Evolutionary conservation across 805 yeast species (phyloP).

Genomic region (Torulaspora delbrueckii): DNA sequence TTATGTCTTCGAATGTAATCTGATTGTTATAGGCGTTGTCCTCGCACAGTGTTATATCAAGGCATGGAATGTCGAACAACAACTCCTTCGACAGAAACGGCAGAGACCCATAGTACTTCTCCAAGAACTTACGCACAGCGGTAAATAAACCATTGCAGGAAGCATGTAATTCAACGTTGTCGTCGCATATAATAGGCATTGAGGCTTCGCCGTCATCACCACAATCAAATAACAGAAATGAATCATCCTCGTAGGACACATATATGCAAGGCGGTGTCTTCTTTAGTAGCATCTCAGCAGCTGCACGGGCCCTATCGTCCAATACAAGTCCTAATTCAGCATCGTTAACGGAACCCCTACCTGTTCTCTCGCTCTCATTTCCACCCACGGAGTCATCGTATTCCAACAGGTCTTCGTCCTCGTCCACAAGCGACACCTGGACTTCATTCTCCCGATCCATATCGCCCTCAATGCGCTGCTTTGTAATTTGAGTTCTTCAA

Average conservation of each 20-base stretch:
- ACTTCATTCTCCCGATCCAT: constrained; percentile 7
- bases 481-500: background rate
- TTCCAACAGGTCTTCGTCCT: constrained; percentile 16
- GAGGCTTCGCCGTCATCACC: constrained; percentile 14
- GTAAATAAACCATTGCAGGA: constrained; percentile 23
- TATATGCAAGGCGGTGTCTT: constrained; percentile 17
- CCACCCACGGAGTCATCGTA: constrained; percentile 12
- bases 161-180: constrained; percentile 13
- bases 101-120: constrained; percentile 21
- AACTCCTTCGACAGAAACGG: constrained; percentile 30
- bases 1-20: constrained; percentile 30
- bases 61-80: constrained; percentile 23
- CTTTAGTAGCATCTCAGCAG: constrained; percentile 23
- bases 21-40: constrained; percentile 34
- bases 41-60: constrained; percentile 32
- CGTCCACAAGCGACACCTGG: constrained; percentile 15
- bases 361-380: constrained; percentile 11
- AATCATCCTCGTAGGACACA: constrained; percentile 21
- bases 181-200: constrained; percentile 21
- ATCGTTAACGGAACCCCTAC: constrained; percentile 6
- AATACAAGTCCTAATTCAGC: constrained; percentile 9
- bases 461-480: background rate
- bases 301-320: constrained; percentile 18
- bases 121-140: constrained; percentile 25
- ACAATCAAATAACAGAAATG: constrained; percentile 24